phyloP scores from a whole-genome alignment of 495 filamentous ascomycete species.

The Daldinia vernicosa region DNA sequence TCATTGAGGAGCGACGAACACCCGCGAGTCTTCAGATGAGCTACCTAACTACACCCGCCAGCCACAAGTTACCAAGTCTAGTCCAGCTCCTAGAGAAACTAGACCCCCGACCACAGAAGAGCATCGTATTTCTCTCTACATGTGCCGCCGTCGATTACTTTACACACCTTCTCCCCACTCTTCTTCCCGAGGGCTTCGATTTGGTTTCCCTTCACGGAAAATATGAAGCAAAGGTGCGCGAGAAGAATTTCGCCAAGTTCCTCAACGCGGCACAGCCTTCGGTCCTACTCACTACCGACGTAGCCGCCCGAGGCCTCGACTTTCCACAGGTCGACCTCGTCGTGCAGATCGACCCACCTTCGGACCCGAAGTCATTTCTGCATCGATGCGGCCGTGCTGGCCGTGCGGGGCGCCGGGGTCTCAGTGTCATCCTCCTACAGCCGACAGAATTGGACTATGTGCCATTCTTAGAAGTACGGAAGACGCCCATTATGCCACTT shows the following conservation, averaged over 20 bases:
- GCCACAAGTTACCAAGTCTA: constrained; percentile 78
- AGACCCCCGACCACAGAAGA: constrained; percentile 77
- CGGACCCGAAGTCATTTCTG: constrained; percentile 92
- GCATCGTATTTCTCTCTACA: constrained; percentile 94
- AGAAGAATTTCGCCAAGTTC: constrained; percentile 84
- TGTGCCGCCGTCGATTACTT: constrained; percentile 97
- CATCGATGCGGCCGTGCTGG: constrained; percentile 94
- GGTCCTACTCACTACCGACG: constrained; percentile 87
- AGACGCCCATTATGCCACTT: constrained; percentile 81
- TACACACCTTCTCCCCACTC: constrained; percentile 72
- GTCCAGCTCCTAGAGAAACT: constrained; percentile 73
- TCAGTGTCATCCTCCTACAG: constrained; percentile 85
- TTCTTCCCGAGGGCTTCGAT: constrained; percentile 70
- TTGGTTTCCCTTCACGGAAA: constrained; percentile 90
- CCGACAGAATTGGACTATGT: constrained; percentile 92
- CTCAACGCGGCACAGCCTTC: constrained; percentile 71
- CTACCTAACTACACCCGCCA: constrained; percentile 77
- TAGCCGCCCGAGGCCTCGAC: constrained; percentile 71
- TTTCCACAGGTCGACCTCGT: constrained; percentile 96
- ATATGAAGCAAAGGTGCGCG: constrained; percentile 77
- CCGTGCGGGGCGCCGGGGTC: constrained; percentile 83
- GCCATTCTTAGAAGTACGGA: constrained; percentile 84
- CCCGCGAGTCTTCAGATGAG: constrained; percentile 91
- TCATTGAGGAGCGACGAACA: constrained; percentile 83
- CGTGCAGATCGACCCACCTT: constrained; percentile 89